A percentile compares a stretch with the other conserved stretches of the same genome.
Evolutionary conservation across 2,329 filamentous ascomycete genomes (phyloP).

Genomic region (Davidsoniella virescens): DNA sequence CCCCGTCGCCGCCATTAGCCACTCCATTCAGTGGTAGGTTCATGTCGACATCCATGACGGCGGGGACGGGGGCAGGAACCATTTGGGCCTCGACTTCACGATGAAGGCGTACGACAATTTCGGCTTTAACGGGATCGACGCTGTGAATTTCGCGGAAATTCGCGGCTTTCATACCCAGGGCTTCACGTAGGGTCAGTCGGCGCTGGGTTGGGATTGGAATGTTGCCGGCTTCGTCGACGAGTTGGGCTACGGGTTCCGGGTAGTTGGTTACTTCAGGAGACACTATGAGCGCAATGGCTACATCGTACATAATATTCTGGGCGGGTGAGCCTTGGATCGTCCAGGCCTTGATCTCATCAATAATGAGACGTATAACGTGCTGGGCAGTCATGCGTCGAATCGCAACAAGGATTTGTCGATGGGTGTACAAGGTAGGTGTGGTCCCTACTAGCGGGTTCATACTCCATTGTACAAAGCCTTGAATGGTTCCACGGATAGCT

Average conservation of each 20-base stretch:
- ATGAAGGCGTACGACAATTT: constrained; percentile 46
- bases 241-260: constrained; percentile 18
- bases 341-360: constrained; percentile 42
- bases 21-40: constrained; percentile 25
- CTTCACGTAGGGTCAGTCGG: constrained; percentile 40
- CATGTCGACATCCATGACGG: constrained; percentile 27
- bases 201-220: constrained; percentile 25
- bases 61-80: constrained; percentile 25
- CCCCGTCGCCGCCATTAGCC: constrained; percentile 16
- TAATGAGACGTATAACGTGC: constrained; percentile 41
- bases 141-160: constrained; percentile 40
- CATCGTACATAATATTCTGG: constrained; percentile 45
- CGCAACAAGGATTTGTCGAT: constrained; percentile 49
- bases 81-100: constrained; percentile 51
- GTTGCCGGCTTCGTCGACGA: constrained; percentile 23
- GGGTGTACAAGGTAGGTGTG: constrained; percentile 52
- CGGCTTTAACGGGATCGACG: constrained; percentile 39
- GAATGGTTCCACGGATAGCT: constrained; percentile 43
- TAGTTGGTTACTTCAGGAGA: constrained; percentile 42
- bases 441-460: constrained; percentile 36
- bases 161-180: constrained; percentile 41
- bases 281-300: constrained; percentile 53
- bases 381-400: constrained; percentile 15
- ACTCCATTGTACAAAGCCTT: constrained; percentile 51
- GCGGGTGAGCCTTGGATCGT: constrained; percentile 37